phyloP scores from a whole-genome alignment of 441 rosid species.

The Erysimum pusillum region DNA sequence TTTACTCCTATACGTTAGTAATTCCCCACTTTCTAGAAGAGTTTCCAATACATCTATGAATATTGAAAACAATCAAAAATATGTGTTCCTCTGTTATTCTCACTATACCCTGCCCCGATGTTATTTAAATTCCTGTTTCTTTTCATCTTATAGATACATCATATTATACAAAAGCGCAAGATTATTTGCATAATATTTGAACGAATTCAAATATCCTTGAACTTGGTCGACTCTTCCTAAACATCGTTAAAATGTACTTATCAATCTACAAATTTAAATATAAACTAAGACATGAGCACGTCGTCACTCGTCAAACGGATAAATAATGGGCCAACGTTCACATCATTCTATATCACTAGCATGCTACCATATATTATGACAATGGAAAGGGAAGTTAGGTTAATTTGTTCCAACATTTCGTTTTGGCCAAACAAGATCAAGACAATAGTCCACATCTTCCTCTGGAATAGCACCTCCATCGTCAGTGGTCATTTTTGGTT shows the following conservation, averaged over 20 bases:
- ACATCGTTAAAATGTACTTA: conserved; percentile 11
- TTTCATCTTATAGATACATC: background rate
- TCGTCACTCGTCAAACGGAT: conserved; percentile 17
- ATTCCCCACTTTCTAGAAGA: too few relatives aligned
- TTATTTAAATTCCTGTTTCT: background rate
- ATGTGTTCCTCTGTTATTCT: background rate
- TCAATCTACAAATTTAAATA: background rate
- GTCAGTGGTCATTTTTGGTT: conserved; percentile 19
- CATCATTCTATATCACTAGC: conserved; percentile 9
- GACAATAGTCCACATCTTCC: conserved; percentile 23
- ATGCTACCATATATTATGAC: background rate
- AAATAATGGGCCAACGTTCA: conserved; percentile 14
- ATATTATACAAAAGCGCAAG: background rate
- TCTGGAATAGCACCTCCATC: background rate
- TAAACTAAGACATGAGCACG: background rate
- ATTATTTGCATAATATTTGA: background rate
- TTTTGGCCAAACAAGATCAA: conserved; percentile 16
- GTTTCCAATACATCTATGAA: too few relatives aligned
- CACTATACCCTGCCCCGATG: background rate
- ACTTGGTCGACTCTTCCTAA: background rate
- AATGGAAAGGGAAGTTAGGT: background rate
- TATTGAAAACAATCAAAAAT: too few relatives aligned
- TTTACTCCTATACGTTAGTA: too few relatives aligned
- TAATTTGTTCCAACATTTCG: background rate
- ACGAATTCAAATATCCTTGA: background rate